Conservation (phyloP, 768 basidiomycete genomes). For the Naganishia onofrii region DNA sequence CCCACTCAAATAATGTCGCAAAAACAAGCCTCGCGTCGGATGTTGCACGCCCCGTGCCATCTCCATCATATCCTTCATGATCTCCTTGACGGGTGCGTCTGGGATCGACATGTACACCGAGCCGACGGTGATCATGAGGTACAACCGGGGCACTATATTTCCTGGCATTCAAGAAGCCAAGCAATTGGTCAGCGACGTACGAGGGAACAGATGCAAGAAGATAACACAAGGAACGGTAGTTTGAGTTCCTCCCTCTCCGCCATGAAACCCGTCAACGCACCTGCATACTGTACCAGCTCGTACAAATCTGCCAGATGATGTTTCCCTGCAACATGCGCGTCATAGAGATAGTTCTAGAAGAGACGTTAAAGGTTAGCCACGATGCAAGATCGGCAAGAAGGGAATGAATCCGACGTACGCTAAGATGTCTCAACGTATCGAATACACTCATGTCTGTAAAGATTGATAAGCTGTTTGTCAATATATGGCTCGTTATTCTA, state of each 20-base stretch:
- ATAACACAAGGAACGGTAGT: background rate
- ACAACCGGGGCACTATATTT: constrained; percentile 68
- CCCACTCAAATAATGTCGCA: constrained; percentile 93
- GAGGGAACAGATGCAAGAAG: background rate
- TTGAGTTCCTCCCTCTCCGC: background rate
- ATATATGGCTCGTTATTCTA: background rate
- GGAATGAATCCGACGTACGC: constrained; percentile 26
- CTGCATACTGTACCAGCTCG: constrained; percentile 91
- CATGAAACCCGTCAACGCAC: background rate
- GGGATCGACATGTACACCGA: constrained; percentile 98
- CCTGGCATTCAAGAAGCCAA: constrained; percentile 43
- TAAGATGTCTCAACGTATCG: constrained; percentile 86
- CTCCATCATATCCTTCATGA: constrained; percentile 99
- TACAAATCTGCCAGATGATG: constrained; percentile 98
- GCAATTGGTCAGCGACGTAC: background rate
- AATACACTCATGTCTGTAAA: constrained; percentile 92
- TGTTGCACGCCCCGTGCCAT: constrained; percentile 97
- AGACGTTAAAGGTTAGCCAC: background rate
- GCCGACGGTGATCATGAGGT: constrained; percentile 99
- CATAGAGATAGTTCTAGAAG: constrained; percentile 84
- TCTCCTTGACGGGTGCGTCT: constrained; percentile 95
- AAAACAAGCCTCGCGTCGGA: constrained; percentile 91
- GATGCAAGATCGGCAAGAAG: background rate
- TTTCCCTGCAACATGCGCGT: constrained; percentile 83
- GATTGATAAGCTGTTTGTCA: background rate